Evolutionary conservation across 2,329 filamentous ascomycete genomes (phyloP).

Genomic region (Ophiostoma quercus): DNA sequence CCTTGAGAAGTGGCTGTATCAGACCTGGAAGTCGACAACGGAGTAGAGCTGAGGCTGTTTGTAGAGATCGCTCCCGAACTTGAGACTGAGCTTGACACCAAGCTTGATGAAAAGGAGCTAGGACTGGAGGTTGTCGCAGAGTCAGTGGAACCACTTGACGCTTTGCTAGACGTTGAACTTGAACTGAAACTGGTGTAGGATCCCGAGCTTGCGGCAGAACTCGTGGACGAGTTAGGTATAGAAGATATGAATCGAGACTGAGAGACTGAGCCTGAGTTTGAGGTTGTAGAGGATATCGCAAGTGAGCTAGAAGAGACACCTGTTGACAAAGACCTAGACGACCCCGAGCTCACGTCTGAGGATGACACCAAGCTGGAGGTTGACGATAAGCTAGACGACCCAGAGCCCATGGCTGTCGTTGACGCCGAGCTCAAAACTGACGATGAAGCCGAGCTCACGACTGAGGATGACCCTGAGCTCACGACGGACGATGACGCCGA

Average conservation of each 20-base stretch:
- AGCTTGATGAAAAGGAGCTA: neutral
- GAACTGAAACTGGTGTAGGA: no score
- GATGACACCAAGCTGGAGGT: neutral
- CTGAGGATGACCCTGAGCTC: no score
- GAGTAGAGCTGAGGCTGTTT: no score
- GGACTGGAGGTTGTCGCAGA: neutral
- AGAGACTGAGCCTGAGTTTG: neutral
- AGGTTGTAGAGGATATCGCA: neutral
- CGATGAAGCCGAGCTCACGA: neutral
- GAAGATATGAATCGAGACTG: neutral
- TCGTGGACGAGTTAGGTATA: neutral
- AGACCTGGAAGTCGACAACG: no score
- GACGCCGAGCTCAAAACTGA: no score
- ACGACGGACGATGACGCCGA: no score
- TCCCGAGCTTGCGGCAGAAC: neutral
- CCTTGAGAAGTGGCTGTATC: no score
- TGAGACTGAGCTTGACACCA: neutral
- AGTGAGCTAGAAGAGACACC: neutral
- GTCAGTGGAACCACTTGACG: no score
- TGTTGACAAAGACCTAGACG: neutral
- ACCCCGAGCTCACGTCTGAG: neutral
- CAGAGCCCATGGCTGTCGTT: neutral
- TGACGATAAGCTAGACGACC: neutral
- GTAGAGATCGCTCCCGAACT: neutral
- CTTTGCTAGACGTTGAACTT: no score